Evolutionary conservation across 2,329 filamentous ascomycete genomes (phyloP), one percentile per base, ranked within the genome.

Genomic region (Hypoxylon sp.): DNA sequence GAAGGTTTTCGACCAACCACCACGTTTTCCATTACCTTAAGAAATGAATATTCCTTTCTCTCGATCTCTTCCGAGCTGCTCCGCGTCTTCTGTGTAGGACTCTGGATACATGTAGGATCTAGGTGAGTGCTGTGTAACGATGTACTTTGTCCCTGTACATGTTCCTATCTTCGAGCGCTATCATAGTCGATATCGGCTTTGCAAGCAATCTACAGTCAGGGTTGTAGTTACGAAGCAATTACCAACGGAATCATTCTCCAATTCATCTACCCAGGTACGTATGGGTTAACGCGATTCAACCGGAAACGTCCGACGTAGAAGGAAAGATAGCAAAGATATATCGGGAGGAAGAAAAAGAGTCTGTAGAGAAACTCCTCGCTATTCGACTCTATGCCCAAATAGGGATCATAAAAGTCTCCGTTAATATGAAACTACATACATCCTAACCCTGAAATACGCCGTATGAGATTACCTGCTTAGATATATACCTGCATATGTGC

Each of bases 151-250:
- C 11, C 31, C 14, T 6, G 31, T 31, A 8, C 14, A 6, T 50
- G 44, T 39, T 39, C 31, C 48, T 17, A 14, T 50, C 10, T 39
- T 19, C n/a, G 10, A 42, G 19, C 29, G 11, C 14, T 19, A 50
- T 22, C 29, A 35, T 58, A 52, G 29, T 31, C 37, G 14, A 48
- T 35, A n/a, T 29, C 44, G 39, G 39, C 26, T 22, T 50, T 39
- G 37, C 46, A 37, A 39, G 53, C 35, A 50, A 51, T 33, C 19
- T 39, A 46, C 26, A 19, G 22, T 24, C 10, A 37, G 6, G 29
- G 6, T 2, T 47, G 37, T 24, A 57, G 63, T 67, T 63, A 69
- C 59, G 58, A 67, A 63, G 51, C 55, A 60, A 52, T 66, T 67
- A 67, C 63, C 54, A 69, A 67, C 63, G 50, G 26, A 60, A 67